phyloP scores from a whole-genome alignment of 176 grass and related monocot species.

The Typha latifolia region DNA sequence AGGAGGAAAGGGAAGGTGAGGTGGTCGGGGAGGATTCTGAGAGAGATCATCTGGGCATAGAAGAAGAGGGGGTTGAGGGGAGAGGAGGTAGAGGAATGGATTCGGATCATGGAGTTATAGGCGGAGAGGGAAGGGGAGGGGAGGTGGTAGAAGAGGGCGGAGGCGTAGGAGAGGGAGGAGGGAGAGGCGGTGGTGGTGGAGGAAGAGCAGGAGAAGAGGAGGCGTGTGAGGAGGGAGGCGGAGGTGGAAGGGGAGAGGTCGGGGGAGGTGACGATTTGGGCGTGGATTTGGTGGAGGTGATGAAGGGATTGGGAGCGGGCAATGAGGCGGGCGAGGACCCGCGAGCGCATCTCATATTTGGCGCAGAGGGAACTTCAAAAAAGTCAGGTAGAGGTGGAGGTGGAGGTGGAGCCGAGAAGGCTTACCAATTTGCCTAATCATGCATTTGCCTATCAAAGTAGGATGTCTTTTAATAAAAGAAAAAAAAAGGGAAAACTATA shows the following conservation, averaged over 20 bases:
- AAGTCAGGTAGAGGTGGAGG: no score
- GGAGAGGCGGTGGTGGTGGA: neutral
- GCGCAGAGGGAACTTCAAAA: neutral
- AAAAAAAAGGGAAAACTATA: no score
- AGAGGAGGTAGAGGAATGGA: neutral
- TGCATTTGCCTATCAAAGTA: no score
- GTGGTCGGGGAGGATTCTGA: conserved; percentile 8
- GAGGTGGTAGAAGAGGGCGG: conserved; percentile 1
- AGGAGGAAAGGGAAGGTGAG: conserved; percentile 18
- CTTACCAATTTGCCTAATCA: no score
- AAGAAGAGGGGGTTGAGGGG: conserved; percentile 1
- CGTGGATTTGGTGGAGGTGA: conserved; percentile 13
- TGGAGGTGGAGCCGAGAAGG: no score
- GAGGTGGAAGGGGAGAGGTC: neutral
- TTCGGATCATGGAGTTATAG: conserved; percentile 14
- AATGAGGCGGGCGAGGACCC: neutral
- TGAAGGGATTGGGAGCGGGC: neutral
- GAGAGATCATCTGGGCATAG: conserved; percentile 3
- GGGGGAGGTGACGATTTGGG: neutral
- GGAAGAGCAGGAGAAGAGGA: conserved; percentile 1
- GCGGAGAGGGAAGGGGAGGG: neutral
- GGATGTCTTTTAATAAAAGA: no score
- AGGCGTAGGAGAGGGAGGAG: neutral
- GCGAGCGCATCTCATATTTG: neutral
- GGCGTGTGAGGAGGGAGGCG: neutral